Conservation (phyloP, 805 yeast genomes). For the Hanseniaspora taiwanica region DNA sequence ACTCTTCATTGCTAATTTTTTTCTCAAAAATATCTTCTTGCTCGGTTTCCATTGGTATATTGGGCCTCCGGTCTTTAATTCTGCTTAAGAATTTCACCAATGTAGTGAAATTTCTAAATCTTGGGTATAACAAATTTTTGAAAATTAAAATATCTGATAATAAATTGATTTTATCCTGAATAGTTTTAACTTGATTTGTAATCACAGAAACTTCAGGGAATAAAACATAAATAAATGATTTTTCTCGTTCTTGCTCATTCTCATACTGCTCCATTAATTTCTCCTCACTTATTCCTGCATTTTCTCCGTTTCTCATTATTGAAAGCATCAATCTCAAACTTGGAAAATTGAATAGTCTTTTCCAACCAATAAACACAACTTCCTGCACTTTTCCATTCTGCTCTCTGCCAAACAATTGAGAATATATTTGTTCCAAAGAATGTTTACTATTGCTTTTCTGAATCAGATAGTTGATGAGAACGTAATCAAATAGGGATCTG, state of each 20-base stretch:
- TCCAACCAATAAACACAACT: slow-evolving; percentile 62
- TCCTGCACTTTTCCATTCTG: slow-evolving; percentile 6
- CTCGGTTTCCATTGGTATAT: slow-evolving; percentile 18
- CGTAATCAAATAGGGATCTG: slow-evolving; percentile 51
- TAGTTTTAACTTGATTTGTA: slow-evolving; percentile 31
- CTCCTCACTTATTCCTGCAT: slow-evolving; percentile 33
- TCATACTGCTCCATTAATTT: slow-evolving; percentile 26
- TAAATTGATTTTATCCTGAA: slow-evolving; percentile 42
- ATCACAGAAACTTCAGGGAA: slow-evolving; percentile 81
- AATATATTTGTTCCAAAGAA: slow-evolving; percentile 8
- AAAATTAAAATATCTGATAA: slow-evolving; percentile 49
- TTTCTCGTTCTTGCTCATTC: slow-evolving; percentile 17
- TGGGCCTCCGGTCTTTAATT: slow-evolving; percentile 7
- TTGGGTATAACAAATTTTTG: slow-evolving; percentile 58
- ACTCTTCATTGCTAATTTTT: too few species aligned
- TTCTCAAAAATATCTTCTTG: too few species aligned
- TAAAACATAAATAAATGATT: slow-evolving; percentile 50
- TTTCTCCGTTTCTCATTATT: slow-evolving; percentile 50
- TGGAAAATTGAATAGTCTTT: slow-evolving; percentile 49
- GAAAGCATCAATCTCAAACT: slow-evolving; percentile 32
- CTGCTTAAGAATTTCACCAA: slow-evolving; percentile 28
- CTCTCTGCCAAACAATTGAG: slow-evolving; percentile 1
- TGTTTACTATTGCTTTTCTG: slow-evolving; percentile 14
- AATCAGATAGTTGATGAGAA: slow-evolving; percentile 31
- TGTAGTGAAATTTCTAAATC: slow-evolving; percentile 48